Evolutionary conservation across 345 rosid species (phyloP), one percentile per base, ranked within the genome.

Genomic region (Euphorbia tirucalli): DNA sequence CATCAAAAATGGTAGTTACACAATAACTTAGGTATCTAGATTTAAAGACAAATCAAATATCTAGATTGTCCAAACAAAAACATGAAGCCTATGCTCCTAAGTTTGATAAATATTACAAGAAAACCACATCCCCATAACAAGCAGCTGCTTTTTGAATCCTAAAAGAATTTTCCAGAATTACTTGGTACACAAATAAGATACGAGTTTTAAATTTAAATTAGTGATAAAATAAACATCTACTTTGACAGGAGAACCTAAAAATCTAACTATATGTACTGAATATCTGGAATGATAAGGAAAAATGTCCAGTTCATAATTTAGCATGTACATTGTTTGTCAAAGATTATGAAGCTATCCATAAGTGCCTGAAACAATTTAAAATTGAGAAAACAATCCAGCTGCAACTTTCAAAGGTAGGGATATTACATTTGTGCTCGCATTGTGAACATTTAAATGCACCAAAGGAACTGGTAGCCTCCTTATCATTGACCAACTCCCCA

Each of bases 391-490:
- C 18, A n/a, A 54, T 61, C 32, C 65, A 76, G 57, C 52, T 52
- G 75, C 39, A 61, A 11, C 46, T 7, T 44, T 46, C 49, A 48
- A 48, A 70, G 68, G 32, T 39, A 32, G 66, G 58, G 54, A 67
- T 18, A 74, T 84, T 88, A 94, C 98, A 94, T 84, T 89, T 94
- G 74, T 87, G 90, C 74, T 87, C 95, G 60, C 98, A 94, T 81
- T 88, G 98, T 10, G 82, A 84, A 76, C 98, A 94, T 81, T 88
- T 90, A 65, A 83, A 74, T 50, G 84, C 87, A 44, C 81, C 80
- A 68, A 79, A 70, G 32, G 85, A 64, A 54, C 74, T 70, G 39
- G 82, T 73, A 71, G 77, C 83, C 63, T 73, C 86, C 70, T 80
- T 79, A 76, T 84, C 89, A 77, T 68, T 73, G 76, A 88, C 96